These are phyloP conservation scores for Flaveria bidentis DNA, from an alignment of 129 eudicot genomes.

Conservation along the genomic window DNA sequence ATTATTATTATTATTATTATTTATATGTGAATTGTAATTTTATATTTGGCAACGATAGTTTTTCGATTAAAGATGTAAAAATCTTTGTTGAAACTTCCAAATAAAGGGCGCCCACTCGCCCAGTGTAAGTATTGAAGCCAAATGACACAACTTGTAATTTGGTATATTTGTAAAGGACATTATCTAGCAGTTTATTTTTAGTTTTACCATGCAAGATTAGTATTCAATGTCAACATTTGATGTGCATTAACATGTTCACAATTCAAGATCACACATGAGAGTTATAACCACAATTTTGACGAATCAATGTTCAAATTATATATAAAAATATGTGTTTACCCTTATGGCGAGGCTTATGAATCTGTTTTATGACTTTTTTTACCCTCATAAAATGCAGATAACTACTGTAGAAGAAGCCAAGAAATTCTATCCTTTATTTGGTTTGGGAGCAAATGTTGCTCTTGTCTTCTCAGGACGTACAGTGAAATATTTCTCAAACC, in stretches of 20 bases:
- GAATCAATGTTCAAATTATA: background rate
- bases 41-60: background rate
- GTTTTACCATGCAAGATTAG: background rate
- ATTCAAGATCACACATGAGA: constrained; percentile 16
- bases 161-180: no score
- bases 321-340: background rate
- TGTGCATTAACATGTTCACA: background rate
- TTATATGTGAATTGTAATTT: background rate
- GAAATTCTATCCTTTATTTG: constrained; percentile 93
- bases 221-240: background rate
- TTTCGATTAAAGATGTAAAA: no score
- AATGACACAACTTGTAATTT: no score
- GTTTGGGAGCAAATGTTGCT: constrained; percentile 97
- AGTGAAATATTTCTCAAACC: constrained; percentile 87
- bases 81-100: no score
- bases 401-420: constrained; percentile 97
- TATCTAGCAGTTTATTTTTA: background rate
- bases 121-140: no score
- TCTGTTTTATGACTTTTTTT: constrained; percentile 5
- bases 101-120: no score
- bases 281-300: background rate
- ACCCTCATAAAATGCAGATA: constrained; percentile 51
- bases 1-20: background rate
- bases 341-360: background rate
- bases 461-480: constrained; percentile 96